Evolutionary conservation across 345 rosid species (phyloP).

Genomic region (Boechera retrofracta): DNA sequence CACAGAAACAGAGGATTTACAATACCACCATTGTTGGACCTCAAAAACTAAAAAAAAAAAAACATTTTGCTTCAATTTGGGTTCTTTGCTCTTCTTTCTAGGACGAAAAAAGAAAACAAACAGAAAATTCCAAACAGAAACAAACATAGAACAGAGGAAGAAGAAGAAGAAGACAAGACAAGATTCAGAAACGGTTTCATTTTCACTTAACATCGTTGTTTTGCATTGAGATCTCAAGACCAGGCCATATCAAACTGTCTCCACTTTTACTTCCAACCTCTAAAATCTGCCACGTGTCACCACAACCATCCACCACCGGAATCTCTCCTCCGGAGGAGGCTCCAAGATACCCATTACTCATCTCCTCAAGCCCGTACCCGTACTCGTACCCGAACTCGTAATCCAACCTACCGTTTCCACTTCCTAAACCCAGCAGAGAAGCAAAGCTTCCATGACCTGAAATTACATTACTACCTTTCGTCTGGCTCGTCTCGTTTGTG

Average conservation of each 20-base stretch:
- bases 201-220: constrained; percentile 73
- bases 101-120: neutral
- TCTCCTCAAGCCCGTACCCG: constrained; percentile 63
- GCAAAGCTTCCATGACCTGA: constrained; percentile 58
- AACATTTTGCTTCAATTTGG: constrained; percentile 21
- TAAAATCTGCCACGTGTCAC: constrained; percentile 72
- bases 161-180: constrained; percentile 29
- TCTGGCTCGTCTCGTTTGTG: constrained; percentile 20
- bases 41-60: neutral
- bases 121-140: constrained; percentile 21
- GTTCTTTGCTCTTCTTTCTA: constrained; percentile 21
- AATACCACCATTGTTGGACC: constrained; percentile 32
- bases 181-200: constrained; percentile 45
- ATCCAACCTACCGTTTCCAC: constrained; percentile 31
- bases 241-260: constrained; percentile 85
- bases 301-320: constrained; percentile 43
- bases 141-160: constrained; percentile 27
- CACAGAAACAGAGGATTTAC: constrained; percentile 36
- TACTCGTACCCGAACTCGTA: constrained; percentile 62
- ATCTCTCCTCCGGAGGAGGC: constrained; percentile 11
- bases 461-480: constrained; percentile 46
- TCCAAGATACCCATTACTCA: constrained; percentile 63
- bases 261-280: constrained; percentile 56
- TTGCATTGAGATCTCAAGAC: constrained; percentile 80
- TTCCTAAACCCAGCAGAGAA: constrained; percentile 68